Evolutionary conservation across 2,329 filamentous ascomycete species (phyloP).

Genomic region (Coleophoma crateriformis): DNA sequence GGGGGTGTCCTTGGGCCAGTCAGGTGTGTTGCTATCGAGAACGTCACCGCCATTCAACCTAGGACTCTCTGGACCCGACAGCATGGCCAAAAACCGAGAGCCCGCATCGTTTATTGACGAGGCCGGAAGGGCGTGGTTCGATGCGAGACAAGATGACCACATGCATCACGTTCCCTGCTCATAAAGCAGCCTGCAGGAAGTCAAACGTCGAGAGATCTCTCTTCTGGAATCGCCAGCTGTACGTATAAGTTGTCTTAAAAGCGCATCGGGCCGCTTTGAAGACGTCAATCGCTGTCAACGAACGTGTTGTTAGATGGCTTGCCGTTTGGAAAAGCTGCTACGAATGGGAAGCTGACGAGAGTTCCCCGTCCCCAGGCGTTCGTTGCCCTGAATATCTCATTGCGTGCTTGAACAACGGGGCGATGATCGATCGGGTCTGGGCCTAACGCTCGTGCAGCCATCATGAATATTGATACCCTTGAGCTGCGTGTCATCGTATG

Average conservation of each 20-base stretch:
- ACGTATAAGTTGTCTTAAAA: too few relatives aligned
- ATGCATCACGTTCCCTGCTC: background rate
- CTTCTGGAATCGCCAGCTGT: background rate
- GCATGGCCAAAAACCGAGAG: background rate
- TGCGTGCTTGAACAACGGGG: too few relatives aligned
- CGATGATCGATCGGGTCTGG: background rate
- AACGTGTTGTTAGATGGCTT: background rate
- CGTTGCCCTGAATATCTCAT: background rate
- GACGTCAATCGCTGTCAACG: too few relatives aligned
- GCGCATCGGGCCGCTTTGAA: too few relatives aligned
- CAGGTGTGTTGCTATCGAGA: background rate
- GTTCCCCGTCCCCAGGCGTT: background rate
- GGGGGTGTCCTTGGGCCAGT: too few relatives aligned
- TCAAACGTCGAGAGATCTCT: background rate
- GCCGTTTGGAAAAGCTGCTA: background rate
- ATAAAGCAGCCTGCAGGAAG: background rate
- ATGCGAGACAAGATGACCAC: background rate
- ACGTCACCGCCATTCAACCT: background rate
- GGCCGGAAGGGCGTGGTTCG: background rate
- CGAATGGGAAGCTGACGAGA: background rate
- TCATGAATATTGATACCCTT: constrained; percentile 5
- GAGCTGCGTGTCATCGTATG: constrained; percentile 21
- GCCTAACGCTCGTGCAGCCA: background rate
- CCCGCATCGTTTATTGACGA: too few relatives aligned
- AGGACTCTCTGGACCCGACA: background rate